Base-by-base conservation (phyloP, 1,284 basidiomycete genomes). In the Ganoderma multipileum region DNA sequence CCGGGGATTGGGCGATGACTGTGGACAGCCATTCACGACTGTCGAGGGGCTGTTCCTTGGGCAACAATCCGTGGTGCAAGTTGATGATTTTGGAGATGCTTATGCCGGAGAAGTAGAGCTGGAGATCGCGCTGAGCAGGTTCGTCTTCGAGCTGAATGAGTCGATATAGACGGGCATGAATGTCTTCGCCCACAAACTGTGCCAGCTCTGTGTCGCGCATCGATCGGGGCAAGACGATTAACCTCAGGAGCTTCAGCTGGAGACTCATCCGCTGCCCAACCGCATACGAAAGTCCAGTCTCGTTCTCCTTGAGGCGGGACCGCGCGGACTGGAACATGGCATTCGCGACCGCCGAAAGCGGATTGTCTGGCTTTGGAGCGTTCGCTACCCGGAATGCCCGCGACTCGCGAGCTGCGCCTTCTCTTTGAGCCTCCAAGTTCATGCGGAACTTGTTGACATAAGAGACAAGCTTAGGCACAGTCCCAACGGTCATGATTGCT, bases 281-380 rank as follows among this genome's bases (percentile, higher is more conserved):
- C 33, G 86, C 80, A 73, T 91, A 90, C 5, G 86, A 85, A 12
- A 92, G 79, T 1, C 81, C 84, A 12, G 82, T 79, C 63, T 90
- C 91, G 20, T 85, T 83, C 79, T 92, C 91, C 72, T 87, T 88
- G 76, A 92, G 85, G 55, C 87, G 86, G 63, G 83, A 87, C 64
- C 89, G 84, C 33, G 94, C 92, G 0, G 92, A 91, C 64, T 89
- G 85, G 42, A 96, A 80, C 86, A 96, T 93, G 18, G 93, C 93
- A 65, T 93, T 89, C 0, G 95, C 93, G 42, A 96, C 92, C 11
- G 92, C 89, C 1, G 94, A 94, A 3, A 95, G 83, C 5, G 93
- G 87, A 76, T 93, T 92, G 71, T 91, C 90, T 6, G 92, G 91
- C 74, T 87, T 90, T 5, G 91, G 88, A 8, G 85, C 82, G 42